Conservation (phyloP, 2,329 filamentous ascomycete species). For the Diaporthe nobilis region DNA sequence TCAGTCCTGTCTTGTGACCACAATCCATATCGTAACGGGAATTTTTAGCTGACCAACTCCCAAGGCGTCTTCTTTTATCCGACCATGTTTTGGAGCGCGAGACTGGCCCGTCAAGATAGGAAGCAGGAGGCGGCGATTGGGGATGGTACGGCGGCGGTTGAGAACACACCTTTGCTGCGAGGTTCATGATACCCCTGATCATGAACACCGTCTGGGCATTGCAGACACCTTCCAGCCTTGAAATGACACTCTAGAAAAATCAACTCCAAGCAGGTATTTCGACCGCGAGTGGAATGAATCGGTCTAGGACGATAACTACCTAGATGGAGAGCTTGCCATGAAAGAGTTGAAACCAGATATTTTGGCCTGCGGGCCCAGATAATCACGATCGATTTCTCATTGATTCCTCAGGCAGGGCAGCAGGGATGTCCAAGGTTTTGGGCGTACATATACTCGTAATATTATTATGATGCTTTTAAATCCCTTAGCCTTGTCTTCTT, state of each 20-base stretch:
- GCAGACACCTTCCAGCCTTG: not conserved
- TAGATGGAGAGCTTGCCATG: not conserved
- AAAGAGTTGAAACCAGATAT: not conserved
- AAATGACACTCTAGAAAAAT: not conserved
- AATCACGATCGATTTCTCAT: not conserved
- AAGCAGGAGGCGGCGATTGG: not conserved
- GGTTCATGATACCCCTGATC: not conserved
- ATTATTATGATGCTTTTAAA: no score
- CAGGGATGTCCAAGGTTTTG: not conserved
- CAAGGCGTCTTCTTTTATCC: slow-evolving; percentile 14
- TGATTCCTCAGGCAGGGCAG: not conserved
- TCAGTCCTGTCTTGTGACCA: not conserved
- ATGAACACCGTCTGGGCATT: not conserved
- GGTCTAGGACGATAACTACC: not conserved
- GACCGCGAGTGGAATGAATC: not conserved
- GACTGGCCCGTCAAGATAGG: not conserved
- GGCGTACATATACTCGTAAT: no score
- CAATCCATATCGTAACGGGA: not conserved
- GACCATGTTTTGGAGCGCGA: slow-evolving; percentile 1
- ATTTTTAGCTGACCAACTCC: not conserved
- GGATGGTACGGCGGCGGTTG: not conserved
- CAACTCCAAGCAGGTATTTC: not conserved
- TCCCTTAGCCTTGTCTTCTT: no score
- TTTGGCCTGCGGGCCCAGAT: not conserved
- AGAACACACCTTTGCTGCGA: slow-evolving; percentile 5